These are phyloP conservation scores for Tephrocybe sp. DNA, from an alignment of 768 basidiomycete species.

Conservation along the genomic window DNA sequence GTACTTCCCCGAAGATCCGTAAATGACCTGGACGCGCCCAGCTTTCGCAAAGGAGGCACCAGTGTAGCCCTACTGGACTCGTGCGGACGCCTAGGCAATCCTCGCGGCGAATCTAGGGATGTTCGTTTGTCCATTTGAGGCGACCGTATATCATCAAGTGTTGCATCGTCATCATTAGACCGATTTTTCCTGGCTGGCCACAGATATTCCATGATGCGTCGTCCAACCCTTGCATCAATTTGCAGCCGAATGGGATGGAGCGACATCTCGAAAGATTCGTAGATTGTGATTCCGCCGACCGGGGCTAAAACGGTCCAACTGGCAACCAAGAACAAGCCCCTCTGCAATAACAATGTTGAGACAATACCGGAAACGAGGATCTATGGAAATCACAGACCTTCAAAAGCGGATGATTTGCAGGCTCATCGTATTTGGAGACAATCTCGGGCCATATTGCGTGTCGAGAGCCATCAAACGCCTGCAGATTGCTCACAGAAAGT, in stretches of 20 bases:
- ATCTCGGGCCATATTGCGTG: conserved; percentile 89
- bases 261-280: conserved; percentile 77
- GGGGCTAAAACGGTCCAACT: conserved; percentile 86
- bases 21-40: conserved; percentile 67
- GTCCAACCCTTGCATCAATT: conserved; percentile 81
- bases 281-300: conserved; percentile 91
- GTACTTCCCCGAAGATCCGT: conserved; percentile 58
- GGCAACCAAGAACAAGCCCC: conserved; percentile 71
- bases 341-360: conserved; percentile 39
- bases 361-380: background rate
- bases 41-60: conserved; percentile 45
- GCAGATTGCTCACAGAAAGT: conserved; percentile 71
- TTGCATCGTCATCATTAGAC: conserved; percentile 21
- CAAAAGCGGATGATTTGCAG: conserved; percentile 65
- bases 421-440: conserved; percentile 73
- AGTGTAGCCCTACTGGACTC: conserved; percentile 18
- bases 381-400: conserved; percentile 48
- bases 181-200: conserved; percentile 67
- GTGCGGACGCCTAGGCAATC: conserved; percentile 19
- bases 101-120: conserved; percentile 53
- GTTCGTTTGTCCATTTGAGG: conserved; percentile 30
- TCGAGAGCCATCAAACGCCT: conserved; percentile 83
- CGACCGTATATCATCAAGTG: too few species aligned
- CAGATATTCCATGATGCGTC: conserved; percentile 84
- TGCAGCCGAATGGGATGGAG: conserved; percentile 87